Percentiles rank a stretch among this genome's conserved stretches.
Evolutionary conservation across 2,329 filamentous ascomycete genomes (phyloP).

Genomic region (Zarea fungicola): DNA sequence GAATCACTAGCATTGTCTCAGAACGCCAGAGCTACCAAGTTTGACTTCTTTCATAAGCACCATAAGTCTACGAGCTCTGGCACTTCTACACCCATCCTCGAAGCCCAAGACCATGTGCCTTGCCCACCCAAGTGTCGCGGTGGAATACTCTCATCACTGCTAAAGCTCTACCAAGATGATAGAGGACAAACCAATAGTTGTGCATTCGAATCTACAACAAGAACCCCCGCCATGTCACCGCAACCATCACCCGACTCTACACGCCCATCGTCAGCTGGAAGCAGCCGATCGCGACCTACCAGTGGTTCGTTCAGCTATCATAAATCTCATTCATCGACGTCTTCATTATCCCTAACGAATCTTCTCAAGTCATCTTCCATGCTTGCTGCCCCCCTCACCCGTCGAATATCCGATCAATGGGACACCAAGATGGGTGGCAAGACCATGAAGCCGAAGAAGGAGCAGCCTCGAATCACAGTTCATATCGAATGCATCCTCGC

Average conservation of each 20-base stretch:
- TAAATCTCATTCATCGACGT: constrained; percentile 36
- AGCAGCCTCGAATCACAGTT: constrained; percentile 43
- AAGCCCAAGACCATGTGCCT: constrained; percentile 56
- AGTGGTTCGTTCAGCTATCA: constrained; percentile 37
- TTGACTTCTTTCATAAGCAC: constrained; percentile 26
- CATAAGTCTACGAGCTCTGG: constrained; percentile 26
- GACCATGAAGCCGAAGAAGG: constrained; percentile 32
- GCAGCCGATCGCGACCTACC: constrained; percentile 29
- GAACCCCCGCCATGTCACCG: constrained; percentile 38
- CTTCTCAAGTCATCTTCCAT: constrained; percentile 51
- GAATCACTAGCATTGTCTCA: constrained; percentile 33
- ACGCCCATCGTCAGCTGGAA: constrained; percentile 32
- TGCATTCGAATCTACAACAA: constrained; percentile 30
- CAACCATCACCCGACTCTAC: constrained; percentile 34
- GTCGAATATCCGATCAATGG: constrained; percentile 39
- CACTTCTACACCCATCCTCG: constrained; percentile 32
- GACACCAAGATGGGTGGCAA: constrained; percentile 38
- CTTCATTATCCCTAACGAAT: constrained; percentile 43
- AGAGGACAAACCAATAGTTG: constrained; percentile 28
- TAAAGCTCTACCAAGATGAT: constrained; percentile 62
- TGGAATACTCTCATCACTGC: constrained; percentile 65
- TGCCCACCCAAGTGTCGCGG: constrained; percentile 64
- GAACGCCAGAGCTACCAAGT: constrained; percentile 23
- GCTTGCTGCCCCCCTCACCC: constrained; percentile 43
- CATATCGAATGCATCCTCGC: constrained; percentile 66